Base-by-base conservation (phyloP, 1,139 yeast species). In the Waltiozyma sp. region DNA sequence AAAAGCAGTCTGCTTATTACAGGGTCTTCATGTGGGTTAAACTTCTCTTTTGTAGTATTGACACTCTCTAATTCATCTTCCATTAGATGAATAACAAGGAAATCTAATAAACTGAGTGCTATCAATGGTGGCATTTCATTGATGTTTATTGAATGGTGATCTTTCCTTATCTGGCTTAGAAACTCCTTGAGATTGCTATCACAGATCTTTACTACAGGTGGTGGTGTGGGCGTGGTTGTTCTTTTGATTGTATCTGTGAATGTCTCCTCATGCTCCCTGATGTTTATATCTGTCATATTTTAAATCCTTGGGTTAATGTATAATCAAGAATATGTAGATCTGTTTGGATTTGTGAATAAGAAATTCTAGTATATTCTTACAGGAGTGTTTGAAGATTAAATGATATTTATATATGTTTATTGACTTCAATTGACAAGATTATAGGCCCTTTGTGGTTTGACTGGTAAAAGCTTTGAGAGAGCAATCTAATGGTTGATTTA, bases 81-180 rank as follows among this genome's bases (percentile, higher is more conserved):
- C 37, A 10, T 39, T 4, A 45, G 40, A 9, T 34, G 40, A 11
- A 33, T 36, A 6, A 47, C 34, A 24, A 45, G 28, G 19, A 28
- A 40, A 28, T 47, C 40, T 16, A 47, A 38, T 3, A 47, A 11
- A 1, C 45, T 34, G 3, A 47, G 35, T 2, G 50, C 50, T 4
- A 39, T 41, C 23, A 46, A 21, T 2, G 48, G 38, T 19, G 41
- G 43, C 6, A 47, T 42, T 2, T 33, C 5, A 31, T 33, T 26
- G 28, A 46, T 38, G 21, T 43, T 44, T 1, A 26, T 19, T 8
- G 18, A 31, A 3, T 31, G 7, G 18, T 7, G 4, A n/a, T 31
- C 34, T n/a, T 31, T 31, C 10, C 7, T 14, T n/a, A 31, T 31
- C 10, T 15, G 15, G 14, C 7, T 7, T 6, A 31, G 10, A 10